phyloP scores from a whole-genome alignment of 805 yeast species.

The Yamadazyma scolyti region DNA sequence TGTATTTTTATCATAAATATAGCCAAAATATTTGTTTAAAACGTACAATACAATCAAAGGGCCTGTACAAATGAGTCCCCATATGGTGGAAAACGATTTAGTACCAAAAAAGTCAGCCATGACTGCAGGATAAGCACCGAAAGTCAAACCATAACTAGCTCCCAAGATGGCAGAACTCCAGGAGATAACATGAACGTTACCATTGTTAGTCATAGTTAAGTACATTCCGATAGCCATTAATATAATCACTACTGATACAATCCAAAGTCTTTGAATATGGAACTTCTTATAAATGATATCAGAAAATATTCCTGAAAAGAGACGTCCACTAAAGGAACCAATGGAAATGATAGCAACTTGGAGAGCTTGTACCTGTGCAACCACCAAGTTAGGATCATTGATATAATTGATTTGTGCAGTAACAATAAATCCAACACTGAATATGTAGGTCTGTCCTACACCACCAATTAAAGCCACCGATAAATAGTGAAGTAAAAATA shows the following conservation, averaged over 20 bases:
- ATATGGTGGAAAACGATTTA: conserved; percentile 62
- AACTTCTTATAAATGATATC: conserved; percentile 53
- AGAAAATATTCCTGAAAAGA: conserved; percentile 61
- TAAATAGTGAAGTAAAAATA: conserved; percentile 49
- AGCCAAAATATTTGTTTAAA: conserved; percentile 55
- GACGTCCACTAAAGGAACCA: conserved; percentile 62
- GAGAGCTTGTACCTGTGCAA: conserved; percentile 52
- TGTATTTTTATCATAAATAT: conserved; percentile 45
- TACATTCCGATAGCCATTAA: conserved; percentile 36
- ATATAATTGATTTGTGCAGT: conserved; percentile 34
- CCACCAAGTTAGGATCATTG: conserved; percentile 5
- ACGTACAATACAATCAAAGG: conserved; percentile 54
- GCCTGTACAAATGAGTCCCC: conserved; percentile 76
- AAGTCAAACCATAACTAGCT: conserved; percentile 62
- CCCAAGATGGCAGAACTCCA: conserved; percentile 57
- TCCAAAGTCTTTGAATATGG: conserved; percentile 64
- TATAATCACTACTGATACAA: conserved; percentile 43
- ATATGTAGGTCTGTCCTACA: conserved; percentile 69
- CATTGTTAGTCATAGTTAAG: conserved; percentile 23
- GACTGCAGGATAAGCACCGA: conserved; percentile 74
- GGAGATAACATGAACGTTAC: conserved; percentile 33
- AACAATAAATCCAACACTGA: conserved; percentile 71
- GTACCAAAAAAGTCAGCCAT: conserved; percentile 73
- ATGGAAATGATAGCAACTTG: conserved; percentile 68
- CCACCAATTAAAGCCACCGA: conserved; percentile 59